phyloP scores from a whole-genome alignment of 371 early-diverging fungal genomes.

The Mortierella sp. region DNA sequence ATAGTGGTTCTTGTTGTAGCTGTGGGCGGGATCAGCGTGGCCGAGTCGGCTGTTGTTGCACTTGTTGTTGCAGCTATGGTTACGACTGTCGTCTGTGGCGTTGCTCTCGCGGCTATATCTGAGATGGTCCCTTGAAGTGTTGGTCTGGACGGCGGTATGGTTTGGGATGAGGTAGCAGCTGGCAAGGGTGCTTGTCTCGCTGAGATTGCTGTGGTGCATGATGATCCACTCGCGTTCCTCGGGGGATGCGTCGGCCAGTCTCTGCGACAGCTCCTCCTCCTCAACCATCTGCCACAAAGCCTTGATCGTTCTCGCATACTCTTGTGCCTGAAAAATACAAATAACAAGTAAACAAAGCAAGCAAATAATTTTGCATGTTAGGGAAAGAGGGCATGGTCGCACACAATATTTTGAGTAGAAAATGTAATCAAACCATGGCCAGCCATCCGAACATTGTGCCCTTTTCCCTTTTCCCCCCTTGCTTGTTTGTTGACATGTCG shows the following conservation, averaged over 20 bases:
- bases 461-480: not conserved
- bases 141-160: not conserved
- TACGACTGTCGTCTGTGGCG: not conserved
- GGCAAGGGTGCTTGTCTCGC: not conserved
- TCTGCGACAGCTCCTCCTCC: conserved; percentile 35
- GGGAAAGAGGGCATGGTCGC: not conserved
- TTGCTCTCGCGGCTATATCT: not conserved
- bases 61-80: not conserved
- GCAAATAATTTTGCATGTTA: not conserved
- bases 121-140: not conserved
- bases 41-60: not conserved
- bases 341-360: not conserved
- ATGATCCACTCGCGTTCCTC: conserved; percentile 40
- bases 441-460: not conserved
- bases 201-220: conserved; percentile 18
- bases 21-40: not conserved
- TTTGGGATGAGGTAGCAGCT: not conserved
- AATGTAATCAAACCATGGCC: not conserved
- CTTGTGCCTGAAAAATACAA: conserved; percentile 40
- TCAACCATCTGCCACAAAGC: conserved; percentile 52
- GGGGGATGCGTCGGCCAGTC: conserved; percentile 34
- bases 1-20: conserved; percentile 4
- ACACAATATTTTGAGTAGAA: not conserved
- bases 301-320: conserved; percentile 56
- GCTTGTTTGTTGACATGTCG: conserved; percentile 4